Evolutionary conservation across 2,329 filamentous ascomycete species (phyloP).

Genomic region (Fusarium lateritium): DNA sequence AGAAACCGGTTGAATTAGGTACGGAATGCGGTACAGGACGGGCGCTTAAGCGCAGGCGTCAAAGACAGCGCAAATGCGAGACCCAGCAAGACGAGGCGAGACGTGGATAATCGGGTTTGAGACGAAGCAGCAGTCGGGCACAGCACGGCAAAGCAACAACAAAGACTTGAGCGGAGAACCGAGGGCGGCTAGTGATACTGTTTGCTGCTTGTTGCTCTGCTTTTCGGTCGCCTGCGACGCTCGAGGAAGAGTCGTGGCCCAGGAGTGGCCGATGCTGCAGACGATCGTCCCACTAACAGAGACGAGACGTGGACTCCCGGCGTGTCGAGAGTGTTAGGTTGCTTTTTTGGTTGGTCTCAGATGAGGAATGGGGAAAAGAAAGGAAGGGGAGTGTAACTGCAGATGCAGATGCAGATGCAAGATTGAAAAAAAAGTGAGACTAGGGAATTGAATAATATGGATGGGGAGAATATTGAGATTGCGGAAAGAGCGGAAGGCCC

Average conservation of each 20-base stretch:
- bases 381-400: constrained; percentile 6
- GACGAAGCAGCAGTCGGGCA: constrained; percentile 27
- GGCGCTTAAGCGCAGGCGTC: constrained; percentile 40
- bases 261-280: constrained; percentile 39
- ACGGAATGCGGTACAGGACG: constrained; percentile 44
- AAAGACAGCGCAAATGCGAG: constrained; percentile 15
- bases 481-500: constrained; percentile 37
- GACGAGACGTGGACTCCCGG: background rate
- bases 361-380: constrained; percentile 21
- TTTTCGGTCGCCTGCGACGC: constrained; percentile 29
- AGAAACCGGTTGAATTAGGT: constrained; percentile 26
- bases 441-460: background rate
- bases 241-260: constrained; percentile 33
- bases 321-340: constrained; percentile 3
- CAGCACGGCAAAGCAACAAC: constrained; percentile 17
- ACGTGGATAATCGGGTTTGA: constrained; percentile 25
- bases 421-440: constrained; percentile 22
- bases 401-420: constrained; percentile 6
- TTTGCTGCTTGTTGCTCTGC: constrained; percentile 20
- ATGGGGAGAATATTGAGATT: constrained; percentile 25
- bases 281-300: constrained; percentile 28
- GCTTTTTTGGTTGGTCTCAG: constrained; percentile 30
- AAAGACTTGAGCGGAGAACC: constrained; percentile 16
- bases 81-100: constrained; percentile 13
- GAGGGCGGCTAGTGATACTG: constrained; percentile 38